Evolutionary conservation across 2,329 filamentous ascomycete genomes (phyloP), one percentile per base, ranked within the genome.

Genomic region (Laburnicola sp.): DNA sequence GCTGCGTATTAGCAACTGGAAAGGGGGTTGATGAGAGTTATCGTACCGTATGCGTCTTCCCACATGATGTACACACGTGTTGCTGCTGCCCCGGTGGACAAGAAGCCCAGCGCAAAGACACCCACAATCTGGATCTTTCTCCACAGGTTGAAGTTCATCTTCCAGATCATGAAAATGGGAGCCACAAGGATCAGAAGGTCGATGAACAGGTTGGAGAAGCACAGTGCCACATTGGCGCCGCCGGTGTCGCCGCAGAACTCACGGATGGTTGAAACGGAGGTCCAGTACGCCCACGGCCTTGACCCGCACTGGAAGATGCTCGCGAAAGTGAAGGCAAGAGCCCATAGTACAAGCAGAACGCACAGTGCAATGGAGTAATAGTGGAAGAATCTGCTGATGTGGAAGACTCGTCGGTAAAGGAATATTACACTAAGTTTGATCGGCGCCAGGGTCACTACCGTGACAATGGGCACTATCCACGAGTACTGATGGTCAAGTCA

Each of bases 361-460:
- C 38, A 28, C 10, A 52, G 28, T 3, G 16, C 23, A 6, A 31
- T 41, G 34, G 50, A 44, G 26, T 52, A 52, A 8, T 48, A 48
- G 35, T 48, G 42, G 40, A 52, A 52, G 23, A 37, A 38, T 9
- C 45, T 21, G 27, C 50, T 52, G 28, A 52, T 40, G 32, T 42
- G 36, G 30, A 52, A 52, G 2, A 52, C 23, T 4, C 50, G 50
- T 1, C 50, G 45, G 36, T 52, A 52, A 1, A 52, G 45, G 9
- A 48, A 40, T 25, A 52, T 35, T 25, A 52, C 50, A 32, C 50
- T 52, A 25, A 52, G 50, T 45, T 52, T 52, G 21, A 48, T 46
- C 11, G 43, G 45, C 4, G 45, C 50, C 34, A 52, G 42, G 22
- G 45, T 34, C 16, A 48, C 35, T 8, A 52, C 45, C 30, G 45